phyloP scores from a whole-genome alignment of 805 yeast species.

The Yarrowia alimentaria region DNA sequence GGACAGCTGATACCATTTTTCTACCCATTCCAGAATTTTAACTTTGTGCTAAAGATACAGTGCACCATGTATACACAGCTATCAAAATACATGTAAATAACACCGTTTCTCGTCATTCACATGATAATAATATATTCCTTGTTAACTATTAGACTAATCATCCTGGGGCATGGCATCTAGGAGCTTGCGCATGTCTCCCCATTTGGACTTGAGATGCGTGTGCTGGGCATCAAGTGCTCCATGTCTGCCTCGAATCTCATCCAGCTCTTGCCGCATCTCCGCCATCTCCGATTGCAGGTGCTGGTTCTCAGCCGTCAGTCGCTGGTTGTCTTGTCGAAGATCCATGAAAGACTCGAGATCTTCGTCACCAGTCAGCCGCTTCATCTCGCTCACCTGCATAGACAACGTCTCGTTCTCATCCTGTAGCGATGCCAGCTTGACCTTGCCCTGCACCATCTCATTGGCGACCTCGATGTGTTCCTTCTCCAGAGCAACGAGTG shows the following conservation, averaged over 20 bases:
- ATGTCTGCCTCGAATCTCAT: conserved; percentile 32
- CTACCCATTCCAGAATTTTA: too few species aligned
- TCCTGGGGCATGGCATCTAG: conserved; percentile 19
- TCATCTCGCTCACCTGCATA: conserved; percentile 38
- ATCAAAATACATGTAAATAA: too few species aligned
- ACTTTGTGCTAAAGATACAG: too few species aligned
- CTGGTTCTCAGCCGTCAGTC: conserved; percentile 17
- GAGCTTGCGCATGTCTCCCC: conserved; percentile 25
- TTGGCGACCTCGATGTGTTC: conserved; percentile 88
- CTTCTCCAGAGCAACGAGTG: conserved; percentile 64
- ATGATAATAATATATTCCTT: conserved; percentile 2
- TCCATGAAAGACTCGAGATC: conserved; percentile 10
- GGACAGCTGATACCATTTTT: too few species aligned
- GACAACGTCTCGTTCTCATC: conserved; percentile 68
- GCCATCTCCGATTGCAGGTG: conserved; percentile 9
- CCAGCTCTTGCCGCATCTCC: conserved; percentile 29
- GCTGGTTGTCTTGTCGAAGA: conserved; percentile 8
- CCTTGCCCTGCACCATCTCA: conserved; percentile 76
- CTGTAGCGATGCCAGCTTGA: conserved; percentile 66
- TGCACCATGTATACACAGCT: too few species aligned
- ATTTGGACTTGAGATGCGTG: conserved; percentile 20
- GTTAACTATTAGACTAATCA: background rate
- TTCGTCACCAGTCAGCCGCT: conserved; percentile 15
- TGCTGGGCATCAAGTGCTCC: conserved; percentile 20
- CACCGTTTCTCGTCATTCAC: too few species aligned